Conservation (phyloP, 2,329 filamentous ascomycete genomes). For the Beauveria caledonica region DNA sequence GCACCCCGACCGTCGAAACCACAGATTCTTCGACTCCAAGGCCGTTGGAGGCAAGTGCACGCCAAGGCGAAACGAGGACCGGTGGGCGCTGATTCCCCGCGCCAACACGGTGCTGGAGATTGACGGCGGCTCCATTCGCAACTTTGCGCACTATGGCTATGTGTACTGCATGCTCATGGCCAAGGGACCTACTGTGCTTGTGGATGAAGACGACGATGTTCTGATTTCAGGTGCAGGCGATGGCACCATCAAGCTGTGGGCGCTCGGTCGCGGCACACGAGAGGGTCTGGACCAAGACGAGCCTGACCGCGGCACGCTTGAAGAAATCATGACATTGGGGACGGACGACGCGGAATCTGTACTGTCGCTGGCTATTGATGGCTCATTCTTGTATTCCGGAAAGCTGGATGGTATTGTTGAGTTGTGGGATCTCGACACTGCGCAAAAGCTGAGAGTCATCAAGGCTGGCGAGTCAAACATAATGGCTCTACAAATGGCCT, state of each 20-base stretch:
- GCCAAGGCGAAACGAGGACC: constrained; percentile 58
- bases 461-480: constrained; percentile 75
- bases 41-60: constrained; percentile 67
- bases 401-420: constrained; percentile 83
- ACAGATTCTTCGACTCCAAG: constrained; percentile 87
- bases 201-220: constrained; percentile 68
- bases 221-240: constrained; percentile 89
- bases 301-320: constrained; percentile 49
- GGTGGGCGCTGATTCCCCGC: constrained; percentile 45
- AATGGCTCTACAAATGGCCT: constrained; percentile 77
- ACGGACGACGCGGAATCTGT: constrained; percentile 55
- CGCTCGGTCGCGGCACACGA: constrained; percentile 35
- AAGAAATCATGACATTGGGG: constrained; percentile 59
- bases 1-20: constrained; percentile 69
- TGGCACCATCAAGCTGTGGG: constrained; percentile 92
- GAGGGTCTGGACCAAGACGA: constrained; percentile 25
- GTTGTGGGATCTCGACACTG: constrained; percentile 93
- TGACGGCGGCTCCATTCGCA: constrained; percentile 66
- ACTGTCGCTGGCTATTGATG: constrained; percentile 76
- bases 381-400: constrained; percentile 86
- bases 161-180: constrained; percentile 93
- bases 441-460: constrained; percentile 80
- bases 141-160: constrained; percentile 93
- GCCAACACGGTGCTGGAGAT: constrained; percentile 64
- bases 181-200: constrained; percentile 56